phyloP scores from a whole-genome alignment of 441 rosid genomes.

The Corymbia citriodora region DNA sequence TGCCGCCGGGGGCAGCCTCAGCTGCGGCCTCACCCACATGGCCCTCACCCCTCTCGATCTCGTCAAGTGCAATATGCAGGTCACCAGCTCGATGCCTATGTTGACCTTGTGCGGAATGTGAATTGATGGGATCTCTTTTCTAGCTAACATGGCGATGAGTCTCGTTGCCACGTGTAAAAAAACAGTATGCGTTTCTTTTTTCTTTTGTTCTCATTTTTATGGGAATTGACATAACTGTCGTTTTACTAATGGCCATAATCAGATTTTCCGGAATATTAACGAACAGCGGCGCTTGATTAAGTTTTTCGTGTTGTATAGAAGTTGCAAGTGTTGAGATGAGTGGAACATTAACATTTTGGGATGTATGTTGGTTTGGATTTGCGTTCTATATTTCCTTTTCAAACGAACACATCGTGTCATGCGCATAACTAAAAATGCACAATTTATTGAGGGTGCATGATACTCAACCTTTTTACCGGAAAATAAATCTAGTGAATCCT shows the following conservation, averaged over 20 bases:
- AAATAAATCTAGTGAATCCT: not conserved
- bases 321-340: not conserved
- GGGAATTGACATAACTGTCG: not conserved
- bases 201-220: not conserved
- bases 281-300: not conserved
- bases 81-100: slow-evolving; percentile 3
- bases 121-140: not conserved
- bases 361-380: not conserved
- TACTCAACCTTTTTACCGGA: not conserved
- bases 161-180: not conserved
- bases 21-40: slow-evolving; percentile 98
- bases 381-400: not conserved
- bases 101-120: not conserved
- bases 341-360: not conserved
- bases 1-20: slow-evolving; percentile 78
- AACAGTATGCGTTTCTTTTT: not conserved
- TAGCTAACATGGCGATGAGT: not conserved
- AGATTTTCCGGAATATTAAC: not conserved
- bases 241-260: not conserved
- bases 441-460: not conserved
- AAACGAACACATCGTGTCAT: not conserved
- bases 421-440: not conserved
- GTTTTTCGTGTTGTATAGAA: not conserved
- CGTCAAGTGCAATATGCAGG: slow-evolving; percentile 99
- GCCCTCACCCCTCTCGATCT: slow-evolving; percentile 96